phyloP scores from a whole-genome alignment of 1,139 yeast species.

The Magnusiomyces tetraspermus region DNA sequence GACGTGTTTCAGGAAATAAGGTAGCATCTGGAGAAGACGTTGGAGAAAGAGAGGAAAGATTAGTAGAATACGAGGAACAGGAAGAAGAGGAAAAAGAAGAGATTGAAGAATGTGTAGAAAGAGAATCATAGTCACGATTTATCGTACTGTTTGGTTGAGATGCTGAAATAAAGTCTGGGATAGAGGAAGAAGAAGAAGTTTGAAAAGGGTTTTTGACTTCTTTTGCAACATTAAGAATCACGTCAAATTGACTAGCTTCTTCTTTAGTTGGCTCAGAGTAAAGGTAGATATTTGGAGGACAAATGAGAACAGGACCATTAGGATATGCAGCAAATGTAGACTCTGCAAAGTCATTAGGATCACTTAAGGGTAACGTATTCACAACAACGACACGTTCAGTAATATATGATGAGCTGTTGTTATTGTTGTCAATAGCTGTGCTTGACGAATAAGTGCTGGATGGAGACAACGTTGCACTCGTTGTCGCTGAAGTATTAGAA shows the following conservation, averaged over 20 bases:
- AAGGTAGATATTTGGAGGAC: constrained; percentile 44
- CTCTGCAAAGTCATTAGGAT: constrained; percentile 1
- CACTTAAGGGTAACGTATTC: constrained; percentile 3
- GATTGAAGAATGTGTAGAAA: neutral
- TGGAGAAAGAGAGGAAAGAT: constrained; percentile 13
- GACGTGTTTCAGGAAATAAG: neutral
- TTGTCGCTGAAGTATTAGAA: too few species aligned
- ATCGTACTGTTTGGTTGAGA: too few species aligned
- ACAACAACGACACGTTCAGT: constrained; percentile 2
- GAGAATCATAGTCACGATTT: neutral
- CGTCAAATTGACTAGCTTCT: constrained; percentile 52
- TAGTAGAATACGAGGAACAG: constrained; percentile 6
- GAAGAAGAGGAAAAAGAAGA: constrained; percentile 12
- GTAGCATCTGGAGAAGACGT: constrained; percentile 15
- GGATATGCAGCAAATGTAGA: constrained; percentile 39
- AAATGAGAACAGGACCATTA: constrained; percentile 69
- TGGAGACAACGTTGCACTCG: too few species aligned
- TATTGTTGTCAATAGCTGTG: neutral
- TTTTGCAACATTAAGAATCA: constrained; percentile 78
- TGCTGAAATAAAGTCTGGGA: neutral
- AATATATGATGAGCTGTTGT: neutral
- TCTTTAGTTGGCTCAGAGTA: constrained; percentile 50
- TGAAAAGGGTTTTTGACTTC: constrained; percentile 45
- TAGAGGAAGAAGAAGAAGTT: neutral
- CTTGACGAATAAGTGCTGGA: too few species aligned